Evolutionary conservation across 768 basidiomycete genomes (phyloP), one percentile per base, ranked within the genome.

Genomic region (Agaricus subrufescens): DNA sequence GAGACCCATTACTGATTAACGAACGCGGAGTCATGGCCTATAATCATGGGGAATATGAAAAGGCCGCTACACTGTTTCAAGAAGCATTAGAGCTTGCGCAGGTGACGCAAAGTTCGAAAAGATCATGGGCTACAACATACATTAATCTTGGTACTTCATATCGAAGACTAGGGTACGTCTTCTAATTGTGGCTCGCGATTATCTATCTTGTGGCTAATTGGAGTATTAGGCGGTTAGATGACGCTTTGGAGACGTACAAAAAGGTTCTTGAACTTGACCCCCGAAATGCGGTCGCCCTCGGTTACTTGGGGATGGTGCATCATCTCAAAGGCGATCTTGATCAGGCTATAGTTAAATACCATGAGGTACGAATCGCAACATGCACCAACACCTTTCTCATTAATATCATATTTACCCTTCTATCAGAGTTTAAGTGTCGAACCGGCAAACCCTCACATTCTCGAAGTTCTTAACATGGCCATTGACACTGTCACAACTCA

Each of bases 1-100:
- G 82, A 8, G 97, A 99, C 65, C 95, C 97, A 38, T 73, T 98
- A 54, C 75, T 98, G 46, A 77, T 88, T 54, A 98, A 98, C 65
- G 97, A 99, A 71, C 75, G 90, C 25, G 97, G 94, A 3, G 94
- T 98, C 0, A 89, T 97, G 80, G 87, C 89, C 3, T 97, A 86
- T 69, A 90, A 91, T 63, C 89, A 85, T 57, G 86, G 85, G 71
- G 75, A 90, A 92, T 94, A 85, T 68, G 77, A 83, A 30, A 71
- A 72, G 26, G 95, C 97, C 1, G 83, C 82, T 1, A 71, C 74
- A 15, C 72, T 90, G 42, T 95, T 98, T 67, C 71, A 81, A 58
- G 75, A 80, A 57, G 86, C 96, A 0, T 79, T 98, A 14, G 80
- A 84, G n/a, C 76, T 91, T 4, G 93, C 94, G 0, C 79, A 89